Base-by-base conservation (phyloP, 352 stramenopile species). In the Discostella stelligera region DNA sequence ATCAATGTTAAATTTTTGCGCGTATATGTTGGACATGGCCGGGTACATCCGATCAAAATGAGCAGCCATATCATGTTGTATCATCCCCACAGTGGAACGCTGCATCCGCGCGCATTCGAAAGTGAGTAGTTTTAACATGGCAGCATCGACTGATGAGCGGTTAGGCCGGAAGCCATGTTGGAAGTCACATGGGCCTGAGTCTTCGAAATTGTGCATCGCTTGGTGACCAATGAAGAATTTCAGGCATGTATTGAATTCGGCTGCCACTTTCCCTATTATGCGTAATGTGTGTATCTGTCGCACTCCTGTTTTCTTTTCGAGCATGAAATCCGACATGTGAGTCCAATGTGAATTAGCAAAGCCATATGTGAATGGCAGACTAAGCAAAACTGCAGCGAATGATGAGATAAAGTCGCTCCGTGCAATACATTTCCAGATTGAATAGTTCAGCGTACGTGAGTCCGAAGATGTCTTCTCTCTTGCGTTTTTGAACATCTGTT, bases 281-380 rank as follows among this genome's bases (percentile, higher is more conserved):
- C 27, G 27, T 2, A 32, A 5, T 32, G 27, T 32, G 27, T 32
- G 27, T 2, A 32, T 32, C 27, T 32, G 27, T 6, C 27, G 27
- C 5, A 6, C 2, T 32, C 27, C 27, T 5, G 27, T 2, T 32
- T 32, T 32, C 27, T 32, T 32, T 32, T 32, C 27, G 2, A 32
- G 27, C 27, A 85, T 85, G 4, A 82, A 70, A 16, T 68, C n/a
- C 0, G 81, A 53, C 30, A 61, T 58, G 66, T 81, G 77, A 13
- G 80, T 76, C 14, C 70, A 66, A 1, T 44, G 21, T 16, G 68
- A 32, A 14, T 60, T 60, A 4, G 25, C 48, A 39, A 69, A 69
- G 1, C 61, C 61, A 18, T 48, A 68, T 23, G 56, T 44, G 25
- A 68, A 68, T 1, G 60, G 60, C 1, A 68, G 25, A 18, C 60